These are phyloP conservation scores for Diplogelasinospora grovesii DNA, from an alignment of 495 filamentous ascomycete genomes.

Conservation along the genomic window DNA sequence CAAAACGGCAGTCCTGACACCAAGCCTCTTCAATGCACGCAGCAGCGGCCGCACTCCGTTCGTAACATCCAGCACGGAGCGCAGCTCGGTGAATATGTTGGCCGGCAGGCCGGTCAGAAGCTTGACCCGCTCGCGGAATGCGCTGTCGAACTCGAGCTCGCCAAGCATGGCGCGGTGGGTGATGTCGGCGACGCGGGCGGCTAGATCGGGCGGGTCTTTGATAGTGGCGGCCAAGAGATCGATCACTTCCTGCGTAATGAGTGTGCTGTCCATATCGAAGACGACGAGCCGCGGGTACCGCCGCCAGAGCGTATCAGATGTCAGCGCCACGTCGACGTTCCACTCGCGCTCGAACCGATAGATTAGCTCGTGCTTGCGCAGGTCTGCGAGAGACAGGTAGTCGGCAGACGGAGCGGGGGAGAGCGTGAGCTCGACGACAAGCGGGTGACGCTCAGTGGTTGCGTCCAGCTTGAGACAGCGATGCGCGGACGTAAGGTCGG, in stretches of 20 bases:
- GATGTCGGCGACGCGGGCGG: slow-evolving; percentile 54
- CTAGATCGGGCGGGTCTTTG: slow-evolving; percentile 52
- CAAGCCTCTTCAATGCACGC: slow-evolving; percentile 61
- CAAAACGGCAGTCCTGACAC: slow-evolving; percentile 79
- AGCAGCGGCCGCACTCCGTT: slow-evolving; percentile 72
- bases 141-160: slow-evolving; percentile 86
- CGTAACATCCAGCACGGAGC: slow-evolving; percentile 66
- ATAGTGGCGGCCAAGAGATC: slow-evolving; percentile 83
- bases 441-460: slow-evolving; percentile 45
- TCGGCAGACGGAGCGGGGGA: slow-evolving; percentile 59
- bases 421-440: slow-evolving; percentile 64
- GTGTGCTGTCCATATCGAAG: slow-evolving; percentile 97
- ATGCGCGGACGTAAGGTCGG: slow-evolving; percentile 58
- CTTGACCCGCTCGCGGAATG: slow-evolving; percentile 68
- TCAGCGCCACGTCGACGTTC: slow-evolving; percentile 76
- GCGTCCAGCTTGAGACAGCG: slow-evolving; percentile 57
- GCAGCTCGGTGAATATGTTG: slow-evolving; percentile 74
- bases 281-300: slow-evolving; percentile 74
- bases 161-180: slow-evolving; percentile 93
- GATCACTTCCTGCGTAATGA: slow-evolving; percentile 95
- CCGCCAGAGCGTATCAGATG: slow-evolving; percentile 63
- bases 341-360: slow-evolving; percentile 79
- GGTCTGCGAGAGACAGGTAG: slow-evolving; percentile 60
- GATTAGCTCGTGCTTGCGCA: slow-evolving; percentile 72
- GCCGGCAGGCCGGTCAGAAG: slow-evolving; percentile 74